phyloP scores from a whole-genome alignment of 129 eudicot species.

The Oenanthe sinensis region DNA sequence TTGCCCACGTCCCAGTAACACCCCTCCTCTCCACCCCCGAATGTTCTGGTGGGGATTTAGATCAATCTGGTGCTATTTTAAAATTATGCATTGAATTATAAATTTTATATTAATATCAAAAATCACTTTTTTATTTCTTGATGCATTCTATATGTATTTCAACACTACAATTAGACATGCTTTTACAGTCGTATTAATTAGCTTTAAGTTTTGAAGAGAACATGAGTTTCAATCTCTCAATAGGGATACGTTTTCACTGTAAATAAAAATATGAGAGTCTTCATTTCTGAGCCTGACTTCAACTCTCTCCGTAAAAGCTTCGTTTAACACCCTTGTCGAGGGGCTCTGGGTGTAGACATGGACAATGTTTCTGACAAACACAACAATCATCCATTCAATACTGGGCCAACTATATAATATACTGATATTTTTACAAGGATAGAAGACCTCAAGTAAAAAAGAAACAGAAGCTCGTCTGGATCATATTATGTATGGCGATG shows the following conservation, averaged over 20 bases:
- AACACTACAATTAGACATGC: no score
- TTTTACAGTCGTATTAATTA: neutral
- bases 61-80: no score
- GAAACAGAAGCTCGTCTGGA: neutral
- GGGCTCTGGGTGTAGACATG: neutral
- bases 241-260: neutral
- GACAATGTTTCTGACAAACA: constrained; percentile 46
- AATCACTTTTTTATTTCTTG: no score
- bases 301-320: neutral
- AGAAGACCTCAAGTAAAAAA: neutral
- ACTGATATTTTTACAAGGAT: neutral
- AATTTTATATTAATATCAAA: no score
- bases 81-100: no score
- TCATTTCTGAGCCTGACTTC: neutral
- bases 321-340: neutral
- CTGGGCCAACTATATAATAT: neutral
- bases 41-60: no score
- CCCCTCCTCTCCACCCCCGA: neutral
- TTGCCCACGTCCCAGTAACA: neutral
- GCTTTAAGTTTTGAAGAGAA: neutral
- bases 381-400: neutral
- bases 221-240: neutral
- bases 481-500: neutral
- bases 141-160: no score
- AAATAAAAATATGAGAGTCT: neutral